Base-by-base conservation (phyloP, 2,329 filamentous ascomycete species). In the Neocucurbitaria cava region DNA sequence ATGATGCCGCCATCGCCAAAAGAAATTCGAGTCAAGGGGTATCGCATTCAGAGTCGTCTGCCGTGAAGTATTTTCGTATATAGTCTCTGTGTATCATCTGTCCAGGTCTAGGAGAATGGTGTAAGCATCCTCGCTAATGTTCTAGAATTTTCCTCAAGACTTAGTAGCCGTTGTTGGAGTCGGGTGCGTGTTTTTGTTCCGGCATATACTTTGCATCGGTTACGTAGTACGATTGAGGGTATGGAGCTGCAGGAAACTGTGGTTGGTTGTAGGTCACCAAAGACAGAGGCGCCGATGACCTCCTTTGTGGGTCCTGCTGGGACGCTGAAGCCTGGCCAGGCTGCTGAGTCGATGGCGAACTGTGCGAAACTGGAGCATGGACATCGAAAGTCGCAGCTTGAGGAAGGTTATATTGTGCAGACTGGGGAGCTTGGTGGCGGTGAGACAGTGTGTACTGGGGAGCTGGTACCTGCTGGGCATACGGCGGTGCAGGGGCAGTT, bases 221-320 rank as follows among this genome's bases (percentile, higher is more conserved):
- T 10, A 71, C 62, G 40, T 73, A 74, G 52, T 72, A 73, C 5
- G 66, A 56, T 17, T 61, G 61, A 41, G 66, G 59, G 30, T 69
- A 65, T 31, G 65, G 61, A 20, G 58, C 59, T n/a, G 61, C 45
- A 18, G 58, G 60, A 38, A 70, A 71, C 7, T 61, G 56, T 3
- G 61, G 28, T 26, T 67, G 68, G 31, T 49, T 47, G 42, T 71
- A 72, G 1, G 61, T 44, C 45, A 70, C 70, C 39, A 72, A 45
- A 13, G 65, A 52, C 15, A 75, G 59, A 8, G 71, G 70, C 38
- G 70, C 69, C 11, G 72, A 75, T 20, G 70, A 59, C 39, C 72
- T 59, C 45, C 72, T 65, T 24, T 67, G 61, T n/a, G 60, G 47
- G 41, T 72, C 65, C 18, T 65, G 62, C 21, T 65, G 67, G 8